phyloP scores from a whole-genome alignment of 305 asterid genomes.

The Fraxinus sp. region DNA sequence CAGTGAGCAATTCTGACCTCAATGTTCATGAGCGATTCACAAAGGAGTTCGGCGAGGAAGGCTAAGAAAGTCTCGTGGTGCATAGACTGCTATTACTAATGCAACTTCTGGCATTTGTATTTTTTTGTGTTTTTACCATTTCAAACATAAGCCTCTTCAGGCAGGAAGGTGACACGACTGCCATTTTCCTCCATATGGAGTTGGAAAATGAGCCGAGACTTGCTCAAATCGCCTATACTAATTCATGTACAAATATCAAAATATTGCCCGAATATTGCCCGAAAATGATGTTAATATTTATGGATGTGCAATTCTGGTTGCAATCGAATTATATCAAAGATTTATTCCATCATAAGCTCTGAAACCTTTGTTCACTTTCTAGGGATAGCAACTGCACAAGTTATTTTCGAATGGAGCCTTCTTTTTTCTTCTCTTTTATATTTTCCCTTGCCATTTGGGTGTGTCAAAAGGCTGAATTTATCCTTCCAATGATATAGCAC shows the following conservation, averaged over 20 bases:
- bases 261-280: background rate
- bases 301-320: constrained; percentile 24
- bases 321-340: constrained; percentile 11
- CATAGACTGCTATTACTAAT: constrained; percentile 1
- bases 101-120: constrained; percentile 25
- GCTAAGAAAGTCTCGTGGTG: constrained; percentile 41
- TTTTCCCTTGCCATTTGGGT: background rate
- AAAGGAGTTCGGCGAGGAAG: constrained; percentile 92
- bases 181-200: constrained; percentile 27
- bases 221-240: constrained; percentile 26
- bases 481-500: background rate
- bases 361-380: background rate
- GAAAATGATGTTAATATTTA: constrained; percentile 24
- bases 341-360: background rate
- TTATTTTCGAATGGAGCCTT: background rate
- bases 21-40: constrained; percentile 90
- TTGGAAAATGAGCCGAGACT: constrained; percentile 28
- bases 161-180: constrained; percentile 23
- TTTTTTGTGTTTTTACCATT: constrained; percentile 21
- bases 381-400: background rate
- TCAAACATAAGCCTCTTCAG: constrained; percentile 26
- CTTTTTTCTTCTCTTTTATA: background rate
- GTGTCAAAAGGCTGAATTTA: background rate
- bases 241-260: constrained; percentile 31
- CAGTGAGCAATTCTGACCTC: constrained; percentile 87